Conservation (phyloP, 2,329 filamentous ascomycete species). For the Trichoderma koningii region DNA sequence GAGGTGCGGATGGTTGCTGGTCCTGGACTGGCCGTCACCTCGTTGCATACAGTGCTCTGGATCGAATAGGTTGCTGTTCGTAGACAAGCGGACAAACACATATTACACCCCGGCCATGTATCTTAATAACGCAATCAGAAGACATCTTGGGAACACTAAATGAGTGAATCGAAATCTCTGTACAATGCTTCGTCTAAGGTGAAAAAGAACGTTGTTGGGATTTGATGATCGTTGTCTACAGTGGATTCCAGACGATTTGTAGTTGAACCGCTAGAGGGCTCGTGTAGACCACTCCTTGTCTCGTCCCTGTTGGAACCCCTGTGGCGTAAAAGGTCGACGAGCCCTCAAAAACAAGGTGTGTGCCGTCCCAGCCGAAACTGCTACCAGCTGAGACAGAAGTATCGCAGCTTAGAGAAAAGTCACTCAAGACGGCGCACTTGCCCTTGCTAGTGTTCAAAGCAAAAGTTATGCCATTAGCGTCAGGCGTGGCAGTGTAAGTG, state of each 20-base stretch:
- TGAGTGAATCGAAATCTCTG: background rate
- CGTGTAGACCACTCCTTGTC: background rate
- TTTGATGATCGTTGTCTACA: background rate
- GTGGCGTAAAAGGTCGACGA: slow-evolving; percentile 2
- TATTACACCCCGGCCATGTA: too few species aligned
- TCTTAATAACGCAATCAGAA: too few species aligned
- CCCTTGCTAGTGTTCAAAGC: slow-evolving; percentile 6
- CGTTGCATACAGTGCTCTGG: background rate
- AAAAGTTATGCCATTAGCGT: background rate
- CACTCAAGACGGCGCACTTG: slow-evolving; percentile 13
- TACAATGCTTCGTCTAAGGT: background rate
- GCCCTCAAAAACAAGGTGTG: background rate
- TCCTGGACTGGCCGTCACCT: background rate
- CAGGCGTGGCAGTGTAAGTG: slow-evolving; percentile 7
- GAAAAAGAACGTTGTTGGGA: background rate
- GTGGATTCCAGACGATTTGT: background rate
- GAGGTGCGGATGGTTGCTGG: background rate
- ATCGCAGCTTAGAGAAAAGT: slow-evolving; percentile 9
- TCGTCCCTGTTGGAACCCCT: background rate
- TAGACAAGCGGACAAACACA: too few species aligned
- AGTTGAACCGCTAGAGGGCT: background rate
- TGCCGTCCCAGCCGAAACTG: slow-evolving; percentile 4
- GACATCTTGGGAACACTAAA: too few species aligned
- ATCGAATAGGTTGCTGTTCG: background rate
- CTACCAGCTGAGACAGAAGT: background rate